phyloP scores from a whole-genome alignment of 2,329 filamentous ascomycete genomes.

The Penicillium fuscoglaucum region DNA sequence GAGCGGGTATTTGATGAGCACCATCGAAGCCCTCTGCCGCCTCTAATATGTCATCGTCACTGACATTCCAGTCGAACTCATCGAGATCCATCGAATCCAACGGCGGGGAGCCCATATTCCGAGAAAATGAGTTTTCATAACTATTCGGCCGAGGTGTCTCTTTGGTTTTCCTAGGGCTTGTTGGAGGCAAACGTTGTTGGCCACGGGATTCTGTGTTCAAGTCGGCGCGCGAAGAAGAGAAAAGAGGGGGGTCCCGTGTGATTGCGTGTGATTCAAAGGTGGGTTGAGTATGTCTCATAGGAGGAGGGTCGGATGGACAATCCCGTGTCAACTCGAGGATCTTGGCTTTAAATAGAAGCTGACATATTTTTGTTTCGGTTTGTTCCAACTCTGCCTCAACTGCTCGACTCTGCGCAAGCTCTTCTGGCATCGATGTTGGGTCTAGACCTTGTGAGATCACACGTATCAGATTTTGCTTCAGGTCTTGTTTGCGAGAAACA shows the following conservation, averaged over 20 bases:
- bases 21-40: conserved; percentile 41
- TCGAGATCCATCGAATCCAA: conserved; percentile 28
- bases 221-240: not conserved
- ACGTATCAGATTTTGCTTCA: conserved; percentile 40
- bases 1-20: conserved; percentile 18
- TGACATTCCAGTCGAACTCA: conserved; percentile 46
- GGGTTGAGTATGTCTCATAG: not conserved
- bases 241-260: not conserved
- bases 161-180: conserved; percentile 8
- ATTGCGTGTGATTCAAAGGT: not conserved
- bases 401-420: conserved; percentile 37
- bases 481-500: conserved; percentile 32
- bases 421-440: conserved; percentile 32
- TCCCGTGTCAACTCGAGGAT: conserved; percentile 24
- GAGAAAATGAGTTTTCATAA: conserved; percentile 34
- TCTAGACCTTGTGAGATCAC: conserved; percentile 38
- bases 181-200: conserved; percentile 2
- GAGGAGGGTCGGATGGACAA: not conserved
- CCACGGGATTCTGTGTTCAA: conserved; percentile 3
- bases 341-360: conserved; percentile 34
- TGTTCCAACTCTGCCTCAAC: conserved; percentile 36
- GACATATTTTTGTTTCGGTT: conserved; percentile 36
- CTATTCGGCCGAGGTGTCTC: conserved; percentile 10
- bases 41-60: conserved; percentile 50
- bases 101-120: conserved; percentile 45